phyloP scores from a whole-genome alignment of 2,329 filamentous ascomycete species.

The Pezicula rhizophila region DNA sequence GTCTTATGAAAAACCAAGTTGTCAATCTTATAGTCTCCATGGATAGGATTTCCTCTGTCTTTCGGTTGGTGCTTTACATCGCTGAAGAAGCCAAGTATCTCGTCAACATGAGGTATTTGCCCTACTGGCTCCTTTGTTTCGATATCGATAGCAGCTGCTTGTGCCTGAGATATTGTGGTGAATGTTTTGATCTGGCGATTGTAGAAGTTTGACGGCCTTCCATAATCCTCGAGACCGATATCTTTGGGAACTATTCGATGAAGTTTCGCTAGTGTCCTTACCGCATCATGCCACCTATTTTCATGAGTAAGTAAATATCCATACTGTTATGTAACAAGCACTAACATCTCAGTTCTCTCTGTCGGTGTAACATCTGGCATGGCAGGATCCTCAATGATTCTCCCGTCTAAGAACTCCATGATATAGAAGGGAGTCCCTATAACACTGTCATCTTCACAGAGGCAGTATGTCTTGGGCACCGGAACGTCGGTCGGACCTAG shows the following conservation, averaged over 20 bases:
- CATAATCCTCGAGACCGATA: constrained; percentile 68
- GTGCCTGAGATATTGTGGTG: constrained; percentile 67
- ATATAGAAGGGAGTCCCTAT: constrained; percentile 94
- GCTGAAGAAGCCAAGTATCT: constrained; percentile 73
- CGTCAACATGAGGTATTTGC: constrained; percentile 74
- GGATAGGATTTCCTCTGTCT: constrained; percentile 75
- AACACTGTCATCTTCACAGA: constrained; percentile 76
- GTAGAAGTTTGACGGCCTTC: constrained; percentile 73
- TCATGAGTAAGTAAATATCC: neutral
- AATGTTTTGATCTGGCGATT: constrained; percentile 81
- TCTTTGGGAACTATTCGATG: constrained; percentile 65
- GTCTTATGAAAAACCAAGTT: constrained; percentile 87
- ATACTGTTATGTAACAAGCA: constrained; percentile 4
- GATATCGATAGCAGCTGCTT: constrained; percentile 68
- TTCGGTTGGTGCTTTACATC: constrained; percentile 63
- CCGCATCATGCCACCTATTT: constrained; percentile 71
- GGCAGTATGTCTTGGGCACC: constrained; percentile 73
- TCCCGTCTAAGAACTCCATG: constrained; percentile 91
- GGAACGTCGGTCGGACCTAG: constrained; percentile 75
- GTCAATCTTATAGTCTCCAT: constrained; percentile 96
- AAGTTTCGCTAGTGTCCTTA: constrained; percentile 77
- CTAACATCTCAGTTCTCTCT: constrained; percentile 67
- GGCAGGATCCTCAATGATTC: constrained; percentile 84
- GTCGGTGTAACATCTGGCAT: constrained; percentile 65
- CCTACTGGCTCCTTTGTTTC: constrained; percentile 75